Evolutionary conservation across 768 basidiomycete species (phyloP).

Genomic region (Suillus subalutaceus): DNA sequence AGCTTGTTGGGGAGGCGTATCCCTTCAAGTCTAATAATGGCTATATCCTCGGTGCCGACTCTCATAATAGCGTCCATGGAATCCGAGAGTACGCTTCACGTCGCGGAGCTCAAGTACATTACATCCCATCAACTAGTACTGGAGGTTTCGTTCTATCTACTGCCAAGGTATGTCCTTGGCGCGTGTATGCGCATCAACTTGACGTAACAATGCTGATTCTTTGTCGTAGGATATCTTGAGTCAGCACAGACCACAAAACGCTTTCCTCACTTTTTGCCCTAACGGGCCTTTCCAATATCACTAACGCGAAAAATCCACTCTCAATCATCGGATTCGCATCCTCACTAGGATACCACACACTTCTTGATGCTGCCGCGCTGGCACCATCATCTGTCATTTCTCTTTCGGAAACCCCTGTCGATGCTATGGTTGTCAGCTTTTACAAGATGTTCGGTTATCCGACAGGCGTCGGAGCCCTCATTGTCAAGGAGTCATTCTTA

Average conservation of each 20-base stretch:
- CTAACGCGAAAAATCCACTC: conserved; percentile 72
- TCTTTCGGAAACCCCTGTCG: conserved; percentile 65
- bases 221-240: conserved; percentile 54
- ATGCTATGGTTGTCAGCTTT: conserved; percentile 83
- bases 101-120: conserved; percentile 59
- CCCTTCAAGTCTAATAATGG: conserved; percentile 62
- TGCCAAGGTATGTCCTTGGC: conserved; percentile 54
- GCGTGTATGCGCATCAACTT: conserved; percentile 24
- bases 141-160: conserved; percentile 64
- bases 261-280: conserved; percentile 71
- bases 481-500: conserved; percentile 74
- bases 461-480: conserved; percentile 79
- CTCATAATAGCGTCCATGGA: conserved; percentile 85
- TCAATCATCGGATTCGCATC: conserved; percentile 66
- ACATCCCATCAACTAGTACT: conserved; percentile 62
- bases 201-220: background rate
- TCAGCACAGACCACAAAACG: conserved; percentile 46
- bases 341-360: conserved; percentile 68
- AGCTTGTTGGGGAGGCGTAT: conserved; percentile 81
- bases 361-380: conserved; percentile 84
- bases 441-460: conserved; percentile 93
- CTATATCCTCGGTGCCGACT: conserved; percentile 74
- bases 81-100: conserved; percentile 70
- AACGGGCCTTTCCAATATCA: conserved; percentile 82
- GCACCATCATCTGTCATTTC: conserved; percentile 74